phyloP scores from a whole-genome alignment of 768 basidiomycete genomes.

The Boletus patriciae region DNA sequence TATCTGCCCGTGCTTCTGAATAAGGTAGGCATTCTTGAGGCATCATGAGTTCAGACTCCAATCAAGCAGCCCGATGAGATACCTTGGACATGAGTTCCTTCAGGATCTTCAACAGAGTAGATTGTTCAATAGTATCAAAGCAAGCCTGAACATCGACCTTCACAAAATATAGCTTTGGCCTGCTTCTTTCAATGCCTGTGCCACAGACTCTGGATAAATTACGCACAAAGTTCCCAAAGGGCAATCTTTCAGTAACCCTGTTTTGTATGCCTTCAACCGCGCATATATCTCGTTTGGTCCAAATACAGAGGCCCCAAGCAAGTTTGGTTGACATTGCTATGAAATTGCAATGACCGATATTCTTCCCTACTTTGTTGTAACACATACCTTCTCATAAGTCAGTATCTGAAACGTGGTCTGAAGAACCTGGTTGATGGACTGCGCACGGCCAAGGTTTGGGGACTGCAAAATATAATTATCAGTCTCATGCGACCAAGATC shows the following conservation, averaged over 20 bases:
- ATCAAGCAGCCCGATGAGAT: neutral
- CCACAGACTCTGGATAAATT: neutral
- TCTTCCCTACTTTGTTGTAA: neutral
- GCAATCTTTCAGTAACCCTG: conserved; percentile 38
- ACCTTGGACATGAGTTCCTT: conserved; percentile 73
- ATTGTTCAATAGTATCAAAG: conserved; percentile 94
- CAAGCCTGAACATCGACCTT: conserved; percentile 96
- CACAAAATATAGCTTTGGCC: conserved; percentile 90
- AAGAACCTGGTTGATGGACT: conserved; percentile 87
- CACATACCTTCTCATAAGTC: conserved; percentile 76
- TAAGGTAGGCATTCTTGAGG: conserved; percentile 65
- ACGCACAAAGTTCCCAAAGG: conserved; percentile 54
- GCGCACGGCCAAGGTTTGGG: conserved; percentile 32
- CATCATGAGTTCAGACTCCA: neutral
- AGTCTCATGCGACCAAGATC: neutral
- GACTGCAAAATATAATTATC: conserved; percentile 26
- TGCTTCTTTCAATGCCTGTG: conserved; percentile 30
- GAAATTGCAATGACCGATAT: neutral
- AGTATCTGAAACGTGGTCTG: conserved; percentile 84
- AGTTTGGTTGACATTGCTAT: conserved; percentile 60
- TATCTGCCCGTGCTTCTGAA: conserved; percentile 70
- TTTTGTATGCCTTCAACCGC: conserved; percentile 71
- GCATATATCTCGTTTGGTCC: conserved; percentile 80
- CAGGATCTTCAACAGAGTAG: conserved; percentile 77
- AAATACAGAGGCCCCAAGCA: conserved; percentile 81